Percentiles rank a stretch among this genome's conserved stretches.
These are phyloP conservation scores for Trypanosomatidae sp. DNA, from an alignment of 208 protist genomes.

Conservation along the genomic window DNA sequence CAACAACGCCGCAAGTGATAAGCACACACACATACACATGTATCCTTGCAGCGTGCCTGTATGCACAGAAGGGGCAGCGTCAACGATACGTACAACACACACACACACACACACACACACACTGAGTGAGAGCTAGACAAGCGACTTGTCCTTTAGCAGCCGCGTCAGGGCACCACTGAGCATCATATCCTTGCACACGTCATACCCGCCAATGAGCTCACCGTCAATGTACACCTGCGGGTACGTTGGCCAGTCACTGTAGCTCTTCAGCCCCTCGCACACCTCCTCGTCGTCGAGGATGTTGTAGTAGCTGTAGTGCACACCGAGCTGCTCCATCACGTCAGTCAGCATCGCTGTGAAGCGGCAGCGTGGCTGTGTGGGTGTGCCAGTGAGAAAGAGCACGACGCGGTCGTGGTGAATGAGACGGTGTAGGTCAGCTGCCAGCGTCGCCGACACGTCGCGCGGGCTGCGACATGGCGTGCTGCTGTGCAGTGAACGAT, in stretches of 20 bases:
- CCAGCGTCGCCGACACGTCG: conserved; percentile 36
- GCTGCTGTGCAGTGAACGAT: conserved; percentile 10
- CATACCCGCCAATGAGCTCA: conserved; percentile 84
- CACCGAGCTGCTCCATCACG: conserved; percentile 50
- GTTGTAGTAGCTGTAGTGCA: conserved; percentile 82
- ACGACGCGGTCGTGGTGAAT: conserved; percentile 68
- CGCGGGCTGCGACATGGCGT: conserved; percentile 11
- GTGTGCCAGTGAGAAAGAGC: conserved; percentile 86
- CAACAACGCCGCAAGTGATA: too few species aligned
- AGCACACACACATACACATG: too few species aligned
- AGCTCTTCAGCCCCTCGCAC: conserved; percentile 80
- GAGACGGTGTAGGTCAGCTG: conserved; percentile 43
- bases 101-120: neutral
- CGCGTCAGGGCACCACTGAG: conserved; percentile 53
- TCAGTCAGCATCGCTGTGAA: conserved; percentile 81
- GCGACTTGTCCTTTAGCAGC: conserved; percentile 63
- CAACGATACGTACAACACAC: neutral
- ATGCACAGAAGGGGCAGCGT: neutral
- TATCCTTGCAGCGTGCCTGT: neutral
- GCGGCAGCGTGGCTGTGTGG: conserved; percentile 71
- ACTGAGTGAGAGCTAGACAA: conserved; percentile 18
- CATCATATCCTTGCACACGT: conserved; percentile 79
- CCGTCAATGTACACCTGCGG: conserved; percentile 89
- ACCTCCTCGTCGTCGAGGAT: conserved; percentile 85
- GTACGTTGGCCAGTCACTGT: conserved; percentile 90